A percentile compares a stretch with the other conserved stretches of the same genome.
These are phyloP conservation scores for Zasmidium cellare DNA, from an alignment of 2,329 filamentous ascomycete species.

Conservation along the genomic window DNA sequence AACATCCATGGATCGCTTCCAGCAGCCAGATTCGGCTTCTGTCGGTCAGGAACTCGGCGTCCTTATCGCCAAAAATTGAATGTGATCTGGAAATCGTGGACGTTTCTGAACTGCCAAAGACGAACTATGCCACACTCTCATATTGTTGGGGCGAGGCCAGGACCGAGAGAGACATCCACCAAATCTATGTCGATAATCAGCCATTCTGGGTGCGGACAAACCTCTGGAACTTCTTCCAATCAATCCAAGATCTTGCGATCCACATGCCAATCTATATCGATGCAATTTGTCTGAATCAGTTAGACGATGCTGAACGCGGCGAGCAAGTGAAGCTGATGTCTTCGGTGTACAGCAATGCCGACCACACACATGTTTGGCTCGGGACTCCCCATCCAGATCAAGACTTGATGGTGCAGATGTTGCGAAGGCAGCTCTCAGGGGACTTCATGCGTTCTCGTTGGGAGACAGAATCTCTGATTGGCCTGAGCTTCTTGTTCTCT, in stretches of 20 bases:
- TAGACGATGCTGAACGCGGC: constrained; percentile 1
- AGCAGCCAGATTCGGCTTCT: constrained; percentile 2
- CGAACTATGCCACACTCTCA: background rate
- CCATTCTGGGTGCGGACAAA: constrained; percentile 4
- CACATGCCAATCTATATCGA: background rate
- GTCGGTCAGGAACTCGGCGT: background rate
- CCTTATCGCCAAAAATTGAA: background rate
- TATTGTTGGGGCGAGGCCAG: constrained; percentile 6
- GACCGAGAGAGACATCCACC: constrained; percentile 1
- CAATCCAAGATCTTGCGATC: background rate
- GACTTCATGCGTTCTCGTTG: background rate
- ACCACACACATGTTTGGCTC: background rate
- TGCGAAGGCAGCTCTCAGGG: background rate
- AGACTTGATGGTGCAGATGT: background rate
- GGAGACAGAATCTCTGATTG: background rate
- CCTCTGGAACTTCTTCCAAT: background rate
- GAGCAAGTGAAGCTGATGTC: constrained; percentile 2
- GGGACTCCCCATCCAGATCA: background rate
- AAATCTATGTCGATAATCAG: background rate
- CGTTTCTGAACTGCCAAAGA: background rate
- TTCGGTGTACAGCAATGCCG: background rate
- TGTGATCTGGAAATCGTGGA: background rate
- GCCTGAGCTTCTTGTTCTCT: constrained; percentile 4
- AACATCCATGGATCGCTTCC: constrained; percentile 2
- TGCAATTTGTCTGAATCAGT: constrained; percentile 4